Evolutionary conservation across 2,329 filamentous ascomycete genomes (phyloP), one percentile per base, ranked within the genome.

Genomic region (Trichoderma breve): DNA sequence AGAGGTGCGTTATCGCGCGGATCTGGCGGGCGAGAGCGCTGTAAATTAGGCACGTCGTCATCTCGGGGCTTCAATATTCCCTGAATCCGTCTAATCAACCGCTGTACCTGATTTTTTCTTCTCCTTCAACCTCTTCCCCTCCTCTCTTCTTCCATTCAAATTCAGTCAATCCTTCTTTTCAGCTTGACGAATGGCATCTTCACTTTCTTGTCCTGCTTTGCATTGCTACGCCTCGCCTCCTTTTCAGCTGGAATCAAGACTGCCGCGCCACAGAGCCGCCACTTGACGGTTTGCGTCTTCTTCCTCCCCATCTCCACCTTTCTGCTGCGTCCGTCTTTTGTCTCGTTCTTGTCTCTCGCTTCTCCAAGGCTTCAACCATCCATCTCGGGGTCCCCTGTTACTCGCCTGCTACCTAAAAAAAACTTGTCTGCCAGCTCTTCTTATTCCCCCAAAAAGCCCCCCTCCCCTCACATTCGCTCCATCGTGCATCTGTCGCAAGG

Each of bases 1-100:
- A 70, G 67, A 70, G 57, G 47, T 43, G 68, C 68, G 61, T 70
- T 70, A 62, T 70, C 68, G 30, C 15, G 68, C 66, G 66, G 66
- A 61, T 47, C 66, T 69, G 36, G 36, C 66, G 66, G 66, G 66
- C 21, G 39, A 51, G 55, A 70, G 67, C 53, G 67, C 67, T 70
- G 67, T 71, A 64, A 32, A 71, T 64, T 71, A 71, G 68, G 65
- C 57, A 15, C 15, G 15, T 70, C 39, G 60, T 64, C 68, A 71
- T 71, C 68, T 64, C 55, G 36, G 55, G n/a, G 47, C 47, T 53
- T 53, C 47, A 24, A 53, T 24, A n/a, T 69, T 61, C 60, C 68
- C 68, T 58, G 43, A 7, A 32, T 15, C n/a, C 30, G 30, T 30
- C 58, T 28, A 36, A 39, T 24, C 30, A 70, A 24, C 4, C 15